Evolutionary conservation across 176 grass and related monocot species (phyloP), one percentile per base, ranked within the genome.

Genomic region (Oryza brachyantha): DNA sequence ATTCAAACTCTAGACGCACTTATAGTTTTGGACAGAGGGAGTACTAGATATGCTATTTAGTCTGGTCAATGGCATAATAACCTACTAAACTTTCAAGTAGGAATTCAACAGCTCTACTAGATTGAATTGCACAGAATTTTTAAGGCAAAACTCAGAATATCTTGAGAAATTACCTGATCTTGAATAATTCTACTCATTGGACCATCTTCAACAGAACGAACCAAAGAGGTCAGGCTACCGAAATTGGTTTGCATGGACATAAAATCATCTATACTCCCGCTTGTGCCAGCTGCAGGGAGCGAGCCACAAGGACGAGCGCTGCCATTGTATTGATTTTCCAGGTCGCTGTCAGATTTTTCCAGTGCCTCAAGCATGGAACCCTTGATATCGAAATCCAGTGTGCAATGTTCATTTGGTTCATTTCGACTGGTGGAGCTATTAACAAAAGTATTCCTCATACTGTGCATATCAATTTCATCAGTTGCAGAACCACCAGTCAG

Each of bases 311-410:
- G 68, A 80, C 81, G 58, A 54, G 64, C 79, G 7, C 79, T 79
- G 21, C 77, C 71, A 61, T 81, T 73, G 69, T 90, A 98, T 74
- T 91, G 87, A 67, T 70, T 94, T 83, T 94, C 88, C 5, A 95
- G 82, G 39, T 90, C 86, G 13, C 71, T 79, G 82, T 75, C 88
- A 69, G 86, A 85, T 78, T 86, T 91, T 76, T 87, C 86, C 72
- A 94, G 78, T 81, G 87, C 88, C 70, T 91, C 89, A 58, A 97
- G 87, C 87, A 92, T 69, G 21, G 91, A 94, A 75, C 82, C 87
- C 25, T 93, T 92, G 64, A 90, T 85, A 69, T 93, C 85, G 55
- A 98, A 91, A 95, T 95, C 90, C 79, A 99, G 88, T 2, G 74
- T 81, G 68, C 66, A 77, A 36, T 84, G 83, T 28, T 69, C 91